Evolutionary conservation across 2,329 filamentous ascomycete genomes (phyloP).

Genomic region (Chrysosporium queenslandicum): DNA sequence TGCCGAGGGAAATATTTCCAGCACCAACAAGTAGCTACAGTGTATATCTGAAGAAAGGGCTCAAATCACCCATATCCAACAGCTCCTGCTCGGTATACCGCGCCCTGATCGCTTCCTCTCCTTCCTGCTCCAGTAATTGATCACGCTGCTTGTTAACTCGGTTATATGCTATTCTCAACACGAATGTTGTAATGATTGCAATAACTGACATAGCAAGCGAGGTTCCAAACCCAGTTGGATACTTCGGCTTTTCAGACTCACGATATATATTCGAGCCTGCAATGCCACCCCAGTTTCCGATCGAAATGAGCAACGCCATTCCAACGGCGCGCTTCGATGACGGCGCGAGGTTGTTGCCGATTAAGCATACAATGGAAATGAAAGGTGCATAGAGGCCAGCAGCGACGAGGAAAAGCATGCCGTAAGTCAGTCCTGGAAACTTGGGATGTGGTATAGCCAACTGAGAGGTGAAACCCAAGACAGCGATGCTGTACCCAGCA

Average conservation of each 20-base stretch:
- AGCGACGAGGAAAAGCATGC: constrained; percentile 16
- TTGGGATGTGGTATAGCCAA: constrained; percentile 31
- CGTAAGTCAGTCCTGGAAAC: constrained; percentile 15
- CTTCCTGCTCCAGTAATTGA: constrained; percentile 20
- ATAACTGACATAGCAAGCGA: constrained; percentile 24
- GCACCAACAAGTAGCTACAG: constrained; percentile 3
- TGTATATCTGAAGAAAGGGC: constrained; percentile 32
- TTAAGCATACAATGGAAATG: constrained; percentile 14
- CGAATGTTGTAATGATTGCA: constrained; percentile 20
- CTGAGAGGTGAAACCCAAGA: constrained; percentile 51
- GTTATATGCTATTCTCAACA: constrained; percentile 25
- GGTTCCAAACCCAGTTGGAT: constrained; percentile 28
- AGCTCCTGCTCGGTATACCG: constrained; percentile 30
- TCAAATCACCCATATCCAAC: constrained; percentile 21
- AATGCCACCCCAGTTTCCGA: constrained; percentile 34
- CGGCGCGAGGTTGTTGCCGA: constrained; percentile 28
- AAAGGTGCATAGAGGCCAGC: constrained; percentile 15
- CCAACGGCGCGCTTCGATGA: constrained; percentile 36
- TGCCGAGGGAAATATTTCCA: neutral
- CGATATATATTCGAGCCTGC: constrained; percentile 29
- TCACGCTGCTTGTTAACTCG: constrained; percentile 29
- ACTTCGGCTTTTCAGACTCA: constrained; percentile 24
- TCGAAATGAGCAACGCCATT: constrained; percentile 35
- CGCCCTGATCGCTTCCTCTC: constrained; percentile 27
- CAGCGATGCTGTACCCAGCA: constrained; percentile 57